Evolutionary conservation across 345 rosid species (phyloP), one percentile per base, ranked within the genome.

Genomic region (Rhodamnia rubescens): DNA sequence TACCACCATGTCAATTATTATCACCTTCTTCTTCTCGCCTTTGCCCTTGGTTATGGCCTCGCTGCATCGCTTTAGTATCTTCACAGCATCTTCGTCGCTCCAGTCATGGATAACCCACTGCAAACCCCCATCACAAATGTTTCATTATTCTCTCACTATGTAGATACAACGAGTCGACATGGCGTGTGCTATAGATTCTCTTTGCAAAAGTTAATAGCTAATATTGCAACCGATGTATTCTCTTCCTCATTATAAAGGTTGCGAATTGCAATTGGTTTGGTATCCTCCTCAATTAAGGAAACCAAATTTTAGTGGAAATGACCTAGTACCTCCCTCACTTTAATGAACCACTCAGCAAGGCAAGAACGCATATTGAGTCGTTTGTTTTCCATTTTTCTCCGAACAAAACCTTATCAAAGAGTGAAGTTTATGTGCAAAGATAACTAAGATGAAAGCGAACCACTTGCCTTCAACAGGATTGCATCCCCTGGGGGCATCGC

Each of bases 401-500:
- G 7, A 20, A 20, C 8, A 20, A 54, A 54, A 54, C 57, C 26
- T 54, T 20, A 54, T 54, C 24, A 54, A 54, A 54, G 59, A 55
- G 59, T 55, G 59, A 55, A 55, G 59, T 55, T 55, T 55, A 9
- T 22, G n/a, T 21, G 59, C 58, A 55, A 64, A 64, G 44, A 64
- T 64, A 64, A 64, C 11, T 4, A 32, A 20, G 44, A 32, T 64
- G 75, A 64, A 64, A 61, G 74, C 13, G 15, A 29, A 42, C 9
- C 11, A 29, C 7, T 83, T 85, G 88, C 92, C 92, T 89, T 89
- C 1, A 90, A 15, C 4, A 89, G 7, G 21, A 88, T 4, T 50
- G 85, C 87, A 74, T 92, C 85, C 13, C 88, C 90, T 1, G 88
- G n/a, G 7, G 91, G 93, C 44, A 54, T 21, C 24, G 42, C 52